Conservation (phyloP, 805 yeast genomes). For the Starmerella apicola region DNA sequence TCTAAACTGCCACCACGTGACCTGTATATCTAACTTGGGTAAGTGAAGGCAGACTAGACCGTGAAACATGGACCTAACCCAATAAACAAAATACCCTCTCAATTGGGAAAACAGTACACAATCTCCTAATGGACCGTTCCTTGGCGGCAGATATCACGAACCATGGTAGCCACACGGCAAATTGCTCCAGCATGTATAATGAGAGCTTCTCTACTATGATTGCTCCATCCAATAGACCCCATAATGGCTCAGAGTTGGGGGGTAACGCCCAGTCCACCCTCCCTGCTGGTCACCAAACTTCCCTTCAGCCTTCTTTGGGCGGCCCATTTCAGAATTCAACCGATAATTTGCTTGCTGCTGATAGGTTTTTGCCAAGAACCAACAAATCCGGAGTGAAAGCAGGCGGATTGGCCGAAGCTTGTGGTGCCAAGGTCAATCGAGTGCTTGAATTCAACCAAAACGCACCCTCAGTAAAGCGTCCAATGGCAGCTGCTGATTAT, state of each 20-base stretch:
- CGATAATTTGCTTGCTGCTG: neutral
- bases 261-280: no score
- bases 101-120: neutral
- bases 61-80: neutral
- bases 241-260: no score
- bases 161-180: neutral
- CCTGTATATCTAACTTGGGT: no score
- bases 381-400: neutral
- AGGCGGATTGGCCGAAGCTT: constrained; percentile 61
- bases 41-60: no score
- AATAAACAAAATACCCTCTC: neutral
- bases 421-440: constrained; percentile 75
- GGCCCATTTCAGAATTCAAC: no score
- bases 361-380: constrained; percentile 9
- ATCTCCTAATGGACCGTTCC: neutral
- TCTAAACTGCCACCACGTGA: no score
- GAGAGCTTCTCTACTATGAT: neutral
- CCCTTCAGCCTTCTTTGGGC: no score
- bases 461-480: constrained; percentile 43
- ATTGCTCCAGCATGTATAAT: neutral
- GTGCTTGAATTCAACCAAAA: constrained; percentile 77
- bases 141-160: neutral
- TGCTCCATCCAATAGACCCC: neutral
- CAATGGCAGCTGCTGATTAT: constrained; percentile 10
- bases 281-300: no score